Base-by-base conservation (phyloP, 176 grass and related monocot genomes). In the Oryza rufipogon region DNA sequence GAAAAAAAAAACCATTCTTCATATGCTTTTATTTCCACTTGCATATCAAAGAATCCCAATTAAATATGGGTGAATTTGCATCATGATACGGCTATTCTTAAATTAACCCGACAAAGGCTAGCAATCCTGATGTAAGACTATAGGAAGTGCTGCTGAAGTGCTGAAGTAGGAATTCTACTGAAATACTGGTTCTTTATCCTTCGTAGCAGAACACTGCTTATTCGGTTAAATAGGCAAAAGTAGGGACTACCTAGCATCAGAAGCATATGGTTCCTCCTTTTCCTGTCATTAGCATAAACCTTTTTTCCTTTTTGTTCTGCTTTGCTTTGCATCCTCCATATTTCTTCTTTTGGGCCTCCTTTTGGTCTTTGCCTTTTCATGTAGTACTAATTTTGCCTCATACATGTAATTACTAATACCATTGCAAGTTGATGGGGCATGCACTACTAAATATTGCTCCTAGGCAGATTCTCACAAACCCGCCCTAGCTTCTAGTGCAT, bases 181-280 rank as follows among this genome's bases (percentile, higher is more conserved):
- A 70, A 84, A 84, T 38, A 38, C 34, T 12, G 42, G 28, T 84
- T 52, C 32, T 91, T 69, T 48, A 75, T 74, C 30, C 33, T 41
- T 12, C 42, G 36, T 38, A 80, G 67, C 36, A 66, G 84, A 51
- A 15, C 63, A 65, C 48, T 82, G 70, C 48, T 89, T 90, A 83
- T 82, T 90, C 22, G 1, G n/a, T 60, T 83, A 23, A 90, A 25
- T 25, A 17, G 66, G 51, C n/a, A 63, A 77, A 77, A 88, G 66
- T 71, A 78, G 66, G 75, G 30, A 32, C 30, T 11, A 44, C 63
- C 36, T 38, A 91, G 89, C 89, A 84, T 87, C 85, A 68, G 74
- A 52, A 78, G 82, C 78, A 91, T 82, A 78, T 69, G 86, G 90
- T 91, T 91, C 86, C 82, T 78, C 60, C 86, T 91, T 88, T 85